Base-by-base conservation (phyloP, 2,329 filamentous ascomycete species). In the Colletotrichum orbiculare region DNA sequence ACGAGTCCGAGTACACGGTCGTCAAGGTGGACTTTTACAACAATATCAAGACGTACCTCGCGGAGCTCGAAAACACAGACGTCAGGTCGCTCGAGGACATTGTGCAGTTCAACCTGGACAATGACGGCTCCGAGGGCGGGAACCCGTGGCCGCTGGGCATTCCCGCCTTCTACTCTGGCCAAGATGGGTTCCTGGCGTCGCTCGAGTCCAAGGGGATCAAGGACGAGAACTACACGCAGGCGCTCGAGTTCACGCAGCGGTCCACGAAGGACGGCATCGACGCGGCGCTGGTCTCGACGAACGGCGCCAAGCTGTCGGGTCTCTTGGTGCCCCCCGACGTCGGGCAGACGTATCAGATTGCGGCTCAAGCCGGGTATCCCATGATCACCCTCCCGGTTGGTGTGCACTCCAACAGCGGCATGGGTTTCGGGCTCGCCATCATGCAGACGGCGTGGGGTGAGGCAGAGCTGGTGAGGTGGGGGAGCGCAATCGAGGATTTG, bases 311-410 rank as follows among this genome's bases (percentile, higher is more conserved):
- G 17, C 78, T 93, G 1, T 83, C 87, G 60, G 91, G 85, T 2
- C 79, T 94, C 2, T 80, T 94, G 1, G 88, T 92, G 0, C 91
- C 91, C 6, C 82, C 89, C 0, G 87, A 91, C 71, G 88, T 90
- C 3, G 90, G 84, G 0, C 89, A 91, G 73, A 85, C 86, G 4
- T 87, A 87, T 67, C 87, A 92, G 75, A 85, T 92, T 64, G 88
- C 90, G 0, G 91, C 91, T 0, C 90, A 93, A 76, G 91, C 91
- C 6, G 90, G 91, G 0, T 94, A 93, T 72, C 91, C 91, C 0
- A 83, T 91, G 72, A 81, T 93, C 54, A 92, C 90, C 0, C 73
- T 94, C 1, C 91, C 91, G 0, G 88, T 83, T 0, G 88, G 88
- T 1, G 78, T 87, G 6, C 80, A 85, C 68, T 76, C 73, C 11